phyloP scores from a whole-genome alignment of 2,329 filamentous ascomycete genomes.

The Beauveria caledonica region DNA sequence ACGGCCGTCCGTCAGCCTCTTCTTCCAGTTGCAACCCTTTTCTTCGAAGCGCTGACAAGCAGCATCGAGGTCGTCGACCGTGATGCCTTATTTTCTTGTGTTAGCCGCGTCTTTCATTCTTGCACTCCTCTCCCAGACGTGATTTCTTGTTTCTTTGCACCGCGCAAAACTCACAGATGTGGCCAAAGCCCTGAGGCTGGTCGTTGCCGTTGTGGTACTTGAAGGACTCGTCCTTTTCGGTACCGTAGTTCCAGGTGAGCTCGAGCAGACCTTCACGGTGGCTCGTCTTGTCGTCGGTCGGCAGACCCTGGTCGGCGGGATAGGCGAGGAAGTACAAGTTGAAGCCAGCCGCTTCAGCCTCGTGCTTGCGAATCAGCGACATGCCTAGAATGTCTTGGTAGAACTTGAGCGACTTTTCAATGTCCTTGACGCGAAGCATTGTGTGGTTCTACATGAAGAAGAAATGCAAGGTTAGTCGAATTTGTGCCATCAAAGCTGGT shows the following conservation, averaged over 20 bases:
- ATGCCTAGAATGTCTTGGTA: conserved; percentile 87
- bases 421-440: conserved; percentile 89
- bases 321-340: conserved; percentile 94
- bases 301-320: conserved; percentile 44
- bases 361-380: conserved; percentile 65
- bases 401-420: conserved; percentile 64
- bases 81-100: conserved; percentile 45
- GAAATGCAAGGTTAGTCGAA: not conserved
- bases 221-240: conserved; percentile 77
- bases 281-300: conserved; percentile 47
- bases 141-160: not conserved
- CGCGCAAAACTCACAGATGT: conserved; percentile 60
- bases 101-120: not conserved
- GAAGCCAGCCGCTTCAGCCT: conserved; percentile 65
- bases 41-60: conserved; percentile 83
- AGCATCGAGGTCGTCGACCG: conserved; percentile 80
- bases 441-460: conserved; percentile 64
- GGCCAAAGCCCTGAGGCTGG: conserved; percentile 87
- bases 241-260: conserved; percentile 76
- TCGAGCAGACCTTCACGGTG: conserved; percentile 79
- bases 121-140: not conserved
- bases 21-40: conserved; percentile 82
- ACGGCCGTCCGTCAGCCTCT: conserved; percentile 79
- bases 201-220: conserved; percentile 89
- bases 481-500: not conserved